Evolutionary conservation across 73 alveolate genomes (phyloP), one percentile per base, ranked within the genome.

Genomic region (Durusdinium trenchii): DNA sequence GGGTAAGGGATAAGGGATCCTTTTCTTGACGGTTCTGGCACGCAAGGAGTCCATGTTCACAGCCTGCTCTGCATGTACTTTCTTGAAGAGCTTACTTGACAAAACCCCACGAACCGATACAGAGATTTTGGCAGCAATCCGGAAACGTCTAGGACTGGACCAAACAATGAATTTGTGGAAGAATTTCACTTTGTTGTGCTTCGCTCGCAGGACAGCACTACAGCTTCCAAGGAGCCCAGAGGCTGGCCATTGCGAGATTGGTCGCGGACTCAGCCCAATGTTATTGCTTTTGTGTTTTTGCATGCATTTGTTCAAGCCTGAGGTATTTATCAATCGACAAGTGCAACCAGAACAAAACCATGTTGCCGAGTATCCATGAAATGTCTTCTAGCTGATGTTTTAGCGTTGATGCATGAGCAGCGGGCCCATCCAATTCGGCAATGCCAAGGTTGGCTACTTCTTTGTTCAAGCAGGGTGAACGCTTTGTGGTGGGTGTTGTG

Each of bases 331-430:
- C 85, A 18, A 73, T 73, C 35, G 85, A 73, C 85, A 73, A 73
- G 9, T 73, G 85, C 30, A 51, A 73, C 85, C 85, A 73, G 85
- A 73, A 73, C 85, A 73, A 73, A 28, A 73, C 85, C 50, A 73
- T 73, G 23, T 38, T 73, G 54, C 85, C 85, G 0, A 12, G 57
- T 38, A 51, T 73, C 51, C 85, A 73, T 10, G 85, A 73, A 3
- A 7, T 73, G 85, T 26, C 42, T 28, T 51, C 42, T 12, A 73
- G 36, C 51, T 36, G 85, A 71, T 35, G 36, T 6, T 73, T 38
- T 1, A 35, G 54, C 42, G 4, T 40, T 38, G 35, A 6, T 73
- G 18, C 36, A 36, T 38, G 12, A 2, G 2, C 57, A 2, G 30
- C n/a, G n/a, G n/a, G 3, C 2, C 35, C 0, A 57, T n/a, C n/a